phyloP scores from a whole-genome alignment of 768 basidiomycete genomes.

The Suillus clintonianus region DNA sequence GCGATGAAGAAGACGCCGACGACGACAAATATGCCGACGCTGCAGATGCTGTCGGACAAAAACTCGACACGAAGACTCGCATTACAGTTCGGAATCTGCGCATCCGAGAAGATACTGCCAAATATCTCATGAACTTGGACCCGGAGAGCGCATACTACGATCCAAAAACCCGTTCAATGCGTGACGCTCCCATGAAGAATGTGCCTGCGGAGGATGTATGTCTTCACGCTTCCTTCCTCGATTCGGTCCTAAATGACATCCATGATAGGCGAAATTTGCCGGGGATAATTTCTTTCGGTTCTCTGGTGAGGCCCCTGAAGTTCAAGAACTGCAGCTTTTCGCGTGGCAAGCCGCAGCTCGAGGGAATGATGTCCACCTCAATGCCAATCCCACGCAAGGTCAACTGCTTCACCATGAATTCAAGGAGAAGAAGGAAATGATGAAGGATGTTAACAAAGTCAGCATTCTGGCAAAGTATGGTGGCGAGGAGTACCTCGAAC shows the following conservation, averaged over 20 bases:
- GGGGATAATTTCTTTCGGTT: constrained; percentile 95
- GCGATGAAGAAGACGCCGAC: constrained; percentile 93
- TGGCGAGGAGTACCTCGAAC: constrained; percentile 88
- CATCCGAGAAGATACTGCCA: constrained; percentile 98
- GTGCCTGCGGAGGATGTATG: constrained; percentile 86
- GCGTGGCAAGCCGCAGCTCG: constrained; percentile 95
- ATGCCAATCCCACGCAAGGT: constrained; percentile 96
- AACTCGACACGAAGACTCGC: constrained; percentile 96
- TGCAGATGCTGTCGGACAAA: constrained; percentile 97
- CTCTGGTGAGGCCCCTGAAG: constrained; percentile 90
- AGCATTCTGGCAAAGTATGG: constrained; percentile 93
- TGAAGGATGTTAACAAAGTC: constrained; percentile 85
- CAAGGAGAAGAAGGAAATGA: constrained; percentile 87
- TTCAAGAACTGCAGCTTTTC: constrained; percentile 91
- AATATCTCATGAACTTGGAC: constrained; percentile 96
- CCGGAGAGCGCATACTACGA: constrained; percentile 97
- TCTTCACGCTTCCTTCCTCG: constrained; percentile 9
- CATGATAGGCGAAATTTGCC: constrained; percentile 76
- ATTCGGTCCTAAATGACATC: constrained; percentile 1
- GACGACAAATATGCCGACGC: constrained; percentile 99
- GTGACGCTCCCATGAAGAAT: constrained; percentile 85
- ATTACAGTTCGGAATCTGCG: constrained; percentile 98
- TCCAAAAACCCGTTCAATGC: constrained; percentile 99
- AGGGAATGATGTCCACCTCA: constrained; percentile 93
- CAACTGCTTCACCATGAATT: constrained; percentile 90